These are phyloP conservation scores for Mycosphaerella arachidis DNA, from an alignment of 2,329 filamentous ascomycete genomes.

Conservation along the genomic window DNA sequence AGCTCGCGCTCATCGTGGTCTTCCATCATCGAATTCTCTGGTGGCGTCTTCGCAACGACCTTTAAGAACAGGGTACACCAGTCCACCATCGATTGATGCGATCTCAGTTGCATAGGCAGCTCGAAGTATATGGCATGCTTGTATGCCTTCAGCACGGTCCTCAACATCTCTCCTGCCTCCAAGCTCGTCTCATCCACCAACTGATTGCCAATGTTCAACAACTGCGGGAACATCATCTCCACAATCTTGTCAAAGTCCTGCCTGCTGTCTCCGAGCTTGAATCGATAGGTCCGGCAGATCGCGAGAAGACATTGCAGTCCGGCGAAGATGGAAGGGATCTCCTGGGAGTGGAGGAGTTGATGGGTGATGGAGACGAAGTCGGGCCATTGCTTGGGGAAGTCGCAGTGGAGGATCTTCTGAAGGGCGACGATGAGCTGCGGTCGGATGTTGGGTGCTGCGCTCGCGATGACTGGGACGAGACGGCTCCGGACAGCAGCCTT, in stretches of 20 bases:
- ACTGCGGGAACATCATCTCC: slow-evolving; percentile 79
- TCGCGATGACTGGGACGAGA: slow-evolving; percentile 81
- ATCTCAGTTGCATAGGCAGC: slow-evolving; percentile 70
- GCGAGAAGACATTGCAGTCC: slow-evolving; percentile 90
- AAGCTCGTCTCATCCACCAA: slow-evolving; percentile 85
- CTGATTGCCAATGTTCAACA: slow-evolving; percentile 81
- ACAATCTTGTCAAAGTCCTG: slow-evolving; percentile 93
- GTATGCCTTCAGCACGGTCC: slow-evolving; percentile 91
- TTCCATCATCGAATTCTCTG: slow-evolving; percentile 72
- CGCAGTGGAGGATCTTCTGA: slow-evolving; percentile 91
- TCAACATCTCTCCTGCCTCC: slow-evolving; percentile 94
- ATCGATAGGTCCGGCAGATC: slow-evolving; percentile 91
- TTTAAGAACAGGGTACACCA: slow-evolving; percentile 96
- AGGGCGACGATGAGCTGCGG: slow-evolving; percentile 91
- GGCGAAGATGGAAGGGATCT: slow-evolving; percentile 81
- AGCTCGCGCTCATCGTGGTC: slow-evolving; percentile 80
- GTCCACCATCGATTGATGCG: slow-evolving; percentile 78
- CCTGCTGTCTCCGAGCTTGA: slow-evolving; percentile 79
- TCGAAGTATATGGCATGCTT: slow-evolving; percentile 98
- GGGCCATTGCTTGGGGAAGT: slow-evolving; percentile 93
- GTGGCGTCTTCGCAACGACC: slow-evolving; percentile 79
- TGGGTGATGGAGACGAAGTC: slow-evolving; percentile 89
- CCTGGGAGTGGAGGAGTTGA: slow-evolving; percentile 80
- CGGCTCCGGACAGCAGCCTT: slow-evolving; percentile 82
- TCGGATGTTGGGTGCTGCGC: slow-evolving; percentile 68